phyloP scores from a whole-genome alignment of 192 early-diverging fungal genomes.

The Umbelopsis vinacea region DNA sequence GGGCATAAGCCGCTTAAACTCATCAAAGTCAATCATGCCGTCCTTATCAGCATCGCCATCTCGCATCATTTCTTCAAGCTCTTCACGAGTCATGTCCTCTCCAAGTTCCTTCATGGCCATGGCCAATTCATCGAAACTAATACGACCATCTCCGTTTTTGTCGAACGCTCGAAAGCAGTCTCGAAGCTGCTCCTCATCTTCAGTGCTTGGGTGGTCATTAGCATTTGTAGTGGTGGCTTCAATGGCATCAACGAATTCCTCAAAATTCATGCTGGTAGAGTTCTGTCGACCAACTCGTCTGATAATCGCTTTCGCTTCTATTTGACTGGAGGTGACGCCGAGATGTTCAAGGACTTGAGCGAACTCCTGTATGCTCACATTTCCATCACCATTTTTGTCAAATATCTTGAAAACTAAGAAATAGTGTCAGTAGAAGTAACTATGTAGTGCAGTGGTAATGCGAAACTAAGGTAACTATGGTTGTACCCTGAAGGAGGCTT shows the following conservation, averaged over 20 bases:
- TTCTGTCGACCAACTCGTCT: not conserved
- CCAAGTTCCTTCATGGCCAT: slow-evolving; percentile 35
- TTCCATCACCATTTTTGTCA: slow-evolving; percentile 7
- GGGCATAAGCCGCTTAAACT: slow-evolving; percentile 37
- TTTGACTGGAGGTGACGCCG: not conserved
- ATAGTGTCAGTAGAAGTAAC: not conserved
- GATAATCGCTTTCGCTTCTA: not conserved
- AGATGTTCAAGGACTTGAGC: slow-evolving; percentile 2
- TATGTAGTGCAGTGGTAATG: not conserved
- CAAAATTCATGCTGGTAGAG: slow-evolving; percentile 1
- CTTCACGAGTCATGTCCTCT: slow-evolving; percentile 20
- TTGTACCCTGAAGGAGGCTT: not conserved
- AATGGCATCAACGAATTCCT: slow-evolving; percentile 13
- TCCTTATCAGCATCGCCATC: slow-evolving; percentile 41
- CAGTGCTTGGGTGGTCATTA: not conserved
- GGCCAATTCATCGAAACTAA: slow-evolving; percentile 30
- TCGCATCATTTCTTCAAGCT: slow-evolving; percentile 40
- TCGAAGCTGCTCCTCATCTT: slow-evolving; percentile 30
- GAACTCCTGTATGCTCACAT: not conserved
- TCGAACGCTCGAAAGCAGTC: slow-evolving; percentile 38
- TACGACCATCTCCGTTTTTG: slow-evolving; percentile 35
- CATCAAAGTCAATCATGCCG: slow-evolving; percentile 43
- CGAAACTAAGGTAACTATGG: not conserved
- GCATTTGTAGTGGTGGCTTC: not conserved
- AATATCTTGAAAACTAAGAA: slow-evolving; percentile 7